Percentiles rank a stretch among this genome's conserved stretches.
Evolutionary conservation across 108 stramenopile genomes (phyloP).

Genomic region (Discostella stelligeroides): DNA sequence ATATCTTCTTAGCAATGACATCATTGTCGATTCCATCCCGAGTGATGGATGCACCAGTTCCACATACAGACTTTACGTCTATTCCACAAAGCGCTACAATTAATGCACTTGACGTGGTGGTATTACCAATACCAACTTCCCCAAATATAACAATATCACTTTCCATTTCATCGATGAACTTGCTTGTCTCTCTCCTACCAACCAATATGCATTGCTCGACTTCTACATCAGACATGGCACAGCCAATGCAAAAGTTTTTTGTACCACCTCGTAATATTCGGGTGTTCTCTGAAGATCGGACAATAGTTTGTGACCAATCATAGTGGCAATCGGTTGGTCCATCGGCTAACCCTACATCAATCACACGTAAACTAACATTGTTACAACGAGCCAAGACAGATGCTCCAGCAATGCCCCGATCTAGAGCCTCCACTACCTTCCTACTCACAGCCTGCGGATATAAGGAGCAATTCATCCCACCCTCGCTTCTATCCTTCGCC

Average conservation of each 20-base stretch:
- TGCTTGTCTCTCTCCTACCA: conserved; percentile 45
- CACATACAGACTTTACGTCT: conserved; percentile 47
- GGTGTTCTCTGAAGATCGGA: conserved; percentile 37
- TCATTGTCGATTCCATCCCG: conserved; percentile 55
- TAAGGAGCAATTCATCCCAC: conserved; percentile 68
- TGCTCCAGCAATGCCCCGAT: conserved; percentile 63
- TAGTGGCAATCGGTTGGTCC: conserved; percentile 7
- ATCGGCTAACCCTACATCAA: conserved; percentile 73
- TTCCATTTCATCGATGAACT: conserved; percentile 28
- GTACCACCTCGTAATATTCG: conserved; percentile 51
- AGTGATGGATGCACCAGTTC: conserved; percentile 62
- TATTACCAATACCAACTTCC: conserved; percentile 89
- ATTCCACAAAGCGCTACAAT: conserved; percentile 59
- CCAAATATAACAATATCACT: conserved; percentile 60
- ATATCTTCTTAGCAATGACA: conserved; percentile 59
- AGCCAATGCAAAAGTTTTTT: conserved; percentile 56
- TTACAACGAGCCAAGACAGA: conserved; percentile 61
- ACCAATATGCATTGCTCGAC: conserved; percentile 42
- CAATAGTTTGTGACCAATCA: conserved; percentile 38
- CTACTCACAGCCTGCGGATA: conserved; percentile 74
- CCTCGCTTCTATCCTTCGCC: conserved; percentile 51
- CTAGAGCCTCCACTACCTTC: conserved; percentile 60
- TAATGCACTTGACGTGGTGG: conserved; percentile 70
- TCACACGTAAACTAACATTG: conserved; percentile 53
- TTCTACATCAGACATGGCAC: conserved; percentile 71